Base-by-base conservation (phyloP, 352 stramenopile species). In the Pilasporangium apinafurcum region DNA sequence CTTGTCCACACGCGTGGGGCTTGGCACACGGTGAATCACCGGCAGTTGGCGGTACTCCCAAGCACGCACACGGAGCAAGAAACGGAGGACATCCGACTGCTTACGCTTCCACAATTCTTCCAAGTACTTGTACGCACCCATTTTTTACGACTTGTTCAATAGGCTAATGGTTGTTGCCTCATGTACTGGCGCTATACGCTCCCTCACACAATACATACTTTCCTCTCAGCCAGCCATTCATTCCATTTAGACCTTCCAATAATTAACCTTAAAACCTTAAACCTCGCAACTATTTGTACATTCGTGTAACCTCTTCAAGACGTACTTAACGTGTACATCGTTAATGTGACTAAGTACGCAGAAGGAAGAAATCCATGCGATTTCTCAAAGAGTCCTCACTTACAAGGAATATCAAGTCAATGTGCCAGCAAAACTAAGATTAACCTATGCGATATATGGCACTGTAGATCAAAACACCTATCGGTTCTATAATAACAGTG, bases 71-170 rank as follows among this genome's bases (percentile, higher is more conserved):
- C 97, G 96, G 52, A 99, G 83, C 60, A 99, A 80, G 83, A 99
- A 99, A 63, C 97, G 96, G 65, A 99, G 81, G 46, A 98, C 96
- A 88, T 99, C 96, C 76, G 88, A 98, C 83, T 99, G 97, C 95
- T 99, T 99, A 65, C 98, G 97, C 84, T 98, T 97, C 96, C 96
- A 99, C 31, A 99, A 66, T 81, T 99, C 97, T 78, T 99, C 95
- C 65, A 99, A 85, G 75, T 99, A 99, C 86, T 99, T 99, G 95
- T 99, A 99, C 49, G 95, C 96, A 86, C 96, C 96, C 97, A 99
- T 99, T 58, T 54, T 76, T 75, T 50, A 49, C 54, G 54, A 65
- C 62, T 78, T 79, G 60, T 67, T 60, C 38, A 58, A 65, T 59
- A 59, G 53, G 57, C 53, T 44, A 67, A 67, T 67, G 57, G 39